Conservation (phyloP, 306 rosid species). For the Gillenia trifoliata region DNA sequence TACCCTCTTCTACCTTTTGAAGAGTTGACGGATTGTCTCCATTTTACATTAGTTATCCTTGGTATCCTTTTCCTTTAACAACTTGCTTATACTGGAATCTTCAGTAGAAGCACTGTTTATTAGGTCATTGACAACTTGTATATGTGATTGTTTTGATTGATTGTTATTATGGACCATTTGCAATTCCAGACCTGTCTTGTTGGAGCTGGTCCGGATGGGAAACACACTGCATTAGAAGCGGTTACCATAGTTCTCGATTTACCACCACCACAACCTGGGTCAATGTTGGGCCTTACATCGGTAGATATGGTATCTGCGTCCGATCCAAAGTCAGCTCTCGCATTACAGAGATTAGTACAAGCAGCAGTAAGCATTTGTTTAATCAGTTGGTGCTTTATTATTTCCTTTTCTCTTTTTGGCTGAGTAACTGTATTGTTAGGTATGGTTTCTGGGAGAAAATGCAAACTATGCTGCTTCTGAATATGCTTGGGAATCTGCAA, state of each 20-base stretch:
- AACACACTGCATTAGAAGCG: constrained; percentile 99
- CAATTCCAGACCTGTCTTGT: constrained; percentile 85
- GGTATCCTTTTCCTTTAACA: too few species aligned
- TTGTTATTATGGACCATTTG: constrained; percentile 2
- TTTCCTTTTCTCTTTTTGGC: not conserved
- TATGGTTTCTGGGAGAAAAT: constrained; percentile 99
- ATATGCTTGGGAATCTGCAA: constrained; percentile 99
- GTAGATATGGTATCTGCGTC: constrained; percentile 94
- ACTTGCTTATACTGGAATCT: too few species aligned
- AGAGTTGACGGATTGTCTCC: too few species aligned
- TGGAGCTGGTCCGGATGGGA: constrained; percentile 99
- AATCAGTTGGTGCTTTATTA: not conserved
- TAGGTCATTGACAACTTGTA: constrained; percentile 14
- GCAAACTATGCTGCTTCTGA: constrained; percentile 99
- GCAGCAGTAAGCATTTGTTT: constrained; percentile 75
- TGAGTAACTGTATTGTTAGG: constrained; percentile 45
- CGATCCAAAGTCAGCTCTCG: constrained; percentile 97
- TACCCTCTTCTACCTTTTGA: too few species aligned
- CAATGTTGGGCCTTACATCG: constrained; percentile 80
- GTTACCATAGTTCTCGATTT: constrained; percentile 96
- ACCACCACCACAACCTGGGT: constrained; percentile 98
- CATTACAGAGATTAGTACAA: constrained; percentile 88
- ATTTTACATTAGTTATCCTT: too few species aligned
- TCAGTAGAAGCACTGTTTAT: not conserved
- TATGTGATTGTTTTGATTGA: constrained; percentile 20